Base-by-base conservation (phyloP, 2,329 filamentous ascomycete species). In the Geosmithia putterillii region DNA sequence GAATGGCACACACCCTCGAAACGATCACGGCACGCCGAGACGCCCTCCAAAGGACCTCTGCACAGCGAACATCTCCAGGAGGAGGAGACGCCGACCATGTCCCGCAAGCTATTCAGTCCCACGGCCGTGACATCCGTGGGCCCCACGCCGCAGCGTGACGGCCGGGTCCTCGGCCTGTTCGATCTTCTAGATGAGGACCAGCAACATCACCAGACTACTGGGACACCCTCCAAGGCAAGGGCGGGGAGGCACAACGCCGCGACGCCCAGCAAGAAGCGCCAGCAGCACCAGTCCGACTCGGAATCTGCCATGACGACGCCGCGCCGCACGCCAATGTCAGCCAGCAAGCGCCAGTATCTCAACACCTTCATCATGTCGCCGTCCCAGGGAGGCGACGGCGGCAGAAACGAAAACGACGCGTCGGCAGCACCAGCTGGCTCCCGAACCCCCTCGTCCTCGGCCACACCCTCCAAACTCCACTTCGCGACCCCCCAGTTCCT, bases 141-240 rank as follows among this genome's bases (percentile, higher is more conserved):
- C 2, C 86, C 86, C 2, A 92, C 86, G 12, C 86, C 86, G 3
- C 86, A 90, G 54, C 78, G 79, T 47, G 83, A 90, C 57, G 86
- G 86, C 22, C 76, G 76, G 18, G 80, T 88, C 1, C 68, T 92
- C 2, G 84, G 86, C 4, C 63, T 92, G 17, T 92, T 92, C 56
- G 86, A 90, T 54, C 62, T 83, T 10, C 63, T 87, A 7, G 64
- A 67, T 21, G 69, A 74, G 45, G 65, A 66, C 37, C 19, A 39
- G 12, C n/a, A 18, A 8, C 10, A 40, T 8, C 19, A 20, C 14
- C 19, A 25, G 15, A 25, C 22, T 17, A 17, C 36, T 8, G 21
- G 17, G 38, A 8, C 38, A 23, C 38, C 38, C 17, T 40, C 38
- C 7, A 41, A 32, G 9, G 38, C n/a, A 17, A 40, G 15, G 38